Percentiles rank a stretch among this genome's conserved stretches.
Conservation (phyloP, 352 stramenopile species). For the Thalassiosira livingstoniorum region DNA sequence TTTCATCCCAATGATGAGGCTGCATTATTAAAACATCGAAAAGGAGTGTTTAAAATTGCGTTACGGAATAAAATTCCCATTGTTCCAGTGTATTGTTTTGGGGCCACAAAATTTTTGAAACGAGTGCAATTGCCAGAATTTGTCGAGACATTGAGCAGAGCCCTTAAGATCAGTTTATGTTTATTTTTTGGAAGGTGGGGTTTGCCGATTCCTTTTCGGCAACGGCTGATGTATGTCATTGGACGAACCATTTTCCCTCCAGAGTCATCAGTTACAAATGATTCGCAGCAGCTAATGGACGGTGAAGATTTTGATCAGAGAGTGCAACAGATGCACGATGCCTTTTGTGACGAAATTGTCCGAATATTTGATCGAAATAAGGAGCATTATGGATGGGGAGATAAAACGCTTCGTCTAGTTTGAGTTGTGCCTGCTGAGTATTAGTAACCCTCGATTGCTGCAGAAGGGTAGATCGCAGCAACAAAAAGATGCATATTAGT, state of each 20-base stretch:
- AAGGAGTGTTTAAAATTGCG: slow-evolving; percentile 85
- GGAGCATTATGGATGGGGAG: slow-evolving; percentile 84
- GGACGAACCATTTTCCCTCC: slow-evolving; percentile 66
- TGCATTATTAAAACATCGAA: slow-evolving; percentile 77
- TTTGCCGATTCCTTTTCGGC: slow-evolving; percentile 84
- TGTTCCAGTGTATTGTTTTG: slow-evolving; percentile 87
- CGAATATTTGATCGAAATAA: slow-evolving; percentile 87
- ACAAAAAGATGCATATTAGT: no score
- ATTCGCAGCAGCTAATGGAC: slow-evolving; percentile 9
- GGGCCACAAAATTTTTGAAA: slow-evolving; percentile 84
- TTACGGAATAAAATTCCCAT: slow-evolving; percentile 82
- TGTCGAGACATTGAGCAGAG: slow-evolving; percentile 80
- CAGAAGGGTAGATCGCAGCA: no score
- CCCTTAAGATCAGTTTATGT: slow-evolving; percentile 83
- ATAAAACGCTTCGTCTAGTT: slow-evolving; percentile 83
- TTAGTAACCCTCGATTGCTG: no score
- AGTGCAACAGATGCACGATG: slow-evolving; percentile 81
- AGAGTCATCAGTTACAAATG: slow-evolving; percentile 28
- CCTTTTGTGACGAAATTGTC: slow-evolving; percentile 83
- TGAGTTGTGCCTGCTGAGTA: no score
- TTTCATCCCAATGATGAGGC: slow-evolving; percentile 83
- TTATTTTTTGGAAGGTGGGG: slow-evolving; percentile 85
- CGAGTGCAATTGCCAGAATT: slow-evolving; percentile 79
- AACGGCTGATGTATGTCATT: slow-evolving; percentile 79
- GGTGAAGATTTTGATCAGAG: slow-evolving; percentile 57